Evolutionary conservation across 2,329 filamentous ascomycete species (phyloP).

Genomic region (Boeremia exigua): DNA sequence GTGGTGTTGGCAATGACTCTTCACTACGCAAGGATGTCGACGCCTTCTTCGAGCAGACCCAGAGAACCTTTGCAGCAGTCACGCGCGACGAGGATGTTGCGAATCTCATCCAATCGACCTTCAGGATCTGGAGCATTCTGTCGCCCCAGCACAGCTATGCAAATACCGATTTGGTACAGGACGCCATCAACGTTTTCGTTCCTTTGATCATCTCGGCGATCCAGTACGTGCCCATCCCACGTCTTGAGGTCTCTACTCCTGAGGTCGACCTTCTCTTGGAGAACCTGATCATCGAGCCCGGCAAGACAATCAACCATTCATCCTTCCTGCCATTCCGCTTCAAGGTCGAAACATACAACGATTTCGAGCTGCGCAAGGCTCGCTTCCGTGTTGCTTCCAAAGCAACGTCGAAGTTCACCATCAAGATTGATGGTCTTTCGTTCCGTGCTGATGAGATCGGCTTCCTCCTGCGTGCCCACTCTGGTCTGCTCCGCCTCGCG

Average conservation of each 20-base stretch:
- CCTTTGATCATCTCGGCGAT: constrained; percentile 77
- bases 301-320: constrained; percentile 79
- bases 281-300: constrained; percentile 89
- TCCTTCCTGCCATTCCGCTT: constrained; percentile 89
- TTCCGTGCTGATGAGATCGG: constrained; percentile 85
- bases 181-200: constrained; percentile 79
- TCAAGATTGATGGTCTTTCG: constrained; percentile 83
- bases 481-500: constrained; percentile 73
- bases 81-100: constrained; percentile 74
- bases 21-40: constrained; percentile 76
- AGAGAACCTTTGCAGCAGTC: constrained; percentile 71
- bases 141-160: constrained; percentile 68
- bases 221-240: constrained; percentile 88
- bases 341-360: constrained; percentile 82
- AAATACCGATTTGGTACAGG: constrained; percentile 75
- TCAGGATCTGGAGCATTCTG: constrained; percentile 72
- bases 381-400: constrained; percentile 70
- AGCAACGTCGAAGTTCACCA: constrained; percentile 74
- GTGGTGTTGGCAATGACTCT: constrained; percentile 67
- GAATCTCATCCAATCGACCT: constrained; percentile 69
- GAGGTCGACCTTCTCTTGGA: constrained; percentile 86
- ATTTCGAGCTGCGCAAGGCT: constrained; percentile 83
- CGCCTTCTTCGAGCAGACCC: constrained; percentile 70
- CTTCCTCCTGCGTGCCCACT: constrained; percentile 84
- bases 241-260: constrained; percentile 84